Conservation (phyloP, 2,329 filamentous ascomycete genomes). For the Capronia epimyces region DNA sequence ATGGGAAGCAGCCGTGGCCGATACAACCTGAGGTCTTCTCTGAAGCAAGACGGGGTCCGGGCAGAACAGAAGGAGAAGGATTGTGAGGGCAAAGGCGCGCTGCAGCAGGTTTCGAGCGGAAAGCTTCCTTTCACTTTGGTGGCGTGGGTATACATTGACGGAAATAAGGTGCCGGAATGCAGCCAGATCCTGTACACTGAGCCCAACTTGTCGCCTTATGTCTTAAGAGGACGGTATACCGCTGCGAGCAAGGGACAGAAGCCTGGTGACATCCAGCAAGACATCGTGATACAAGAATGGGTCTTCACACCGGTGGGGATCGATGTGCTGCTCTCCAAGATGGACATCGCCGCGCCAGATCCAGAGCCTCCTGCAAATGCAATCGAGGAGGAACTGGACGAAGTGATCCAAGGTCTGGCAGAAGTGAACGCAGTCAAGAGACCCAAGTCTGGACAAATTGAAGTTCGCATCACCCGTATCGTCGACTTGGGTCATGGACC, state of each 20-base stretch:
- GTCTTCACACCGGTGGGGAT: constrained; percentile 15
- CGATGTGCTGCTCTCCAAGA: constrained; percentile 13
- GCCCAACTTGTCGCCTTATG: not conserved
- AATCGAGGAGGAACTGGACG: constrained; percentile 10
- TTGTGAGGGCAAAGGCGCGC: not conserved
- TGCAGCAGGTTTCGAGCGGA: not conserved
- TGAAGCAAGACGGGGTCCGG: not conserved
- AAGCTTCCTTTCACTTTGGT: constrained; percentile 4
- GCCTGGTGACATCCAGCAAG: not conserved
- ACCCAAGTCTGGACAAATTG: constrained; percentile 9
- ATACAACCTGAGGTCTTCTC: constrained; percentile 7
- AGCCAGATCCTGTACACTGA: not conserved
- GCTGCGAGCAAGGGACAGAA: not conserved
- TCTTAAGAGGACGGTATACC: constrained; percentile 4
- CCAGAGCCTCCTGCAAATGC: constrained; percentile 1
- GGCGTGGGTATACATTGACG: constrained; percentile 17
- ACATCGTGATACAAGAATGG: constrained; percentile 3
- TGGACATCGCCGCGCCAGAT: constrained; percentile 6
- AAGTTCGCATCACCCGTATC: constrained; percentile 7
- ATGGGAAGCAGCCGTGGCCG: not conserved
- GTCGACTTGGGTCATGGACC: not conserved
- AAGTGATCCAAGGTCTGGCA: constrained; percentile 9
- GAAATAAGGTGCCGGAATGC: constrained; percentile 9
- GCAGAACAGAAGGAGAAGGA: not conserved
- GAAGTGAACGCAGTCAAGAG: not conserved